A percentile compares a stretch with the other conserved stretches of the same genome.
These are phyloP conservation scores for Strigomonas oncopelti DNA, from an alignment of 208 protist genomes.

Conservation along the genomic window DNA sequence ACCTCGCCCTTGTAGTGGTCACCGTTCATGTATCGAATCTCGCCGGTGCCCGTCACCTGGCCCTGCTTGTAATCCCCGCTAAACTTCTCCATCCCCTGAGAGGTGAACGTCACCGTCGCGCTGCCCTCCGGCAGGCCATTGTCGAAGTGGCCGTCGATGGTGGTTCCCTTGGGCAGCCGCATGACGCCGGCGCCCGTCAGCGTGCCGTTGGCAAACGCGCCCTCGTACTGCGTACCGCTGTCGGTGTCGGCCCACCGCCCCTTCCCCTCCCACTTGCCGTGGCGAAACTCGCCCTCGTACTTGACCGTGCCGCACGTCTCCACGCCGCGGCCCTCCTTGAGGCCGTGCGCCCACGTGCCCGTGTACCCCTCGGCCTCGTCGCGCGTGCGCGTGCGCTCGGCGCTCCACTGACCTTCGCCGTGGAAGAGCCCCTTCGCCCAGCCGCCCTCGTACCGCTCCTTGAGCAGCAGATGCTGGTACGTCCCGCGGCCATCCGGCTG, in stretches of 20 bases:
- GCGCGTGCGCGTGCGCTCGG: slow-evolving; percentile 10
- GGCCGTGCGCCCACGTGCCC: slow-evolving; percentile 52
- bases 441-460: slow-evolving; percentile 47
- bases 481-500: slow-evolving; percentile 43
- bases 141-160: slow-evolving; percentile 61
- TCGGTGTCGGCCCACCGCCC: slow-evolving; percentile 33
- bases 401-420: slow-evolving; percentile 50
- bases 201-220: slow-evolving; percentile 33
- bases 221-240: slow-evolving; percentile 33
- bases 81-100: slow-evolving; percentile 26
- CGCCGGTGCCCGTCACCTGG: slow-evolving; percentile 24
- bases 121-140: slow-evolving; percentile 42
- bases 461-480: slow-evolving; percentile 25
- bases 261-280: slow-evolving; percentile 45
- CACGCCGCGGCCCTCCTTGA: slow-evolving; percentile 42
- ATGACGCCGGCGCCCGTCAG: slow-evolving; percentile 43
- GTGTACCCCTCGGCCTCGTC: slow-evolving; percentile 33
- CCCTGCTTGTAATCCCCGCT: slow-evolving; percentile 46
- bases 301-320: slow-evolving; percentile 21
- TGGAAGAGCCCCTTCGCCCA: slow-evolving; percentile 55
- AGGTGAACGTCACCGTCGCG: slow-evolving; percentile 21
- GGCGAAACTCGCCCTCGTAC: slow-evolving; percentile 67
- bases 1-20: slow-evolving; percentile 68
- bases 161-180: slow-evolving; percentile 56
- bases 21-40: slow-evolving; percentile 61